Evolutionary conservation across 805 yeast genomes (phyloP), one percentile per base, ranked within the genome.

Genomic region (Pichia ethanolica): DNA sequence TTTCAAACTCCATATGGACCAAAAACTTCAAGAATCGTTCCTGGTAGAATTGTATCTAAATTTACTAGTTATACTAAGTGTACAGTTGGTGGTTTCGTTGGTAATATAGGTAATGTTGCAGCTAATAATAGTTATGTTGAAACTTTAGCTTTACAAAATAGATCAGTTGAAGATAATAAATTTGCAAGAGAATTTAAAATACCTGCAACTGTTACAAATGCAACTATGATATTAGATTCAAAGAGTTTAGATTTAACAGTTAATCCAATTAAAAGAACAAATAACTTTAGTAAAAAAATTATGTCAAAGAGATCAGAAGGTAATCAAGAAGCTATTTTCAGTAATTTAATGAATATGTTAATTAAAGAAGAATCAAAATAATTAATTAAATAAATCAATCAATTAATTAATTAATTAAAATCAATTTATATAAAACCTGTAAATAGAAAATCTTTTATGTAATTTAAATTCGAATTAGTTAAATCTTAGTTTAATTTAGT

Each of bases 1-100:
- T 62, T 70, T 50, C 84, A 80, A 62, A 72, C 85, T 5, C 93
- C 95, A 26, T 79, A 82, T 58, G 95, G 96, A 45, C 66, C 80
- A 27, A 69, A 75, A 43, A 66, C 73, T 49, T 65, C 68, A 11
- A 69, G 69, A 47, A 71, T 83, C 39, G 79, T 78, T 20, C 86
- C 89, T 13, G 95, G 91, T 51, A 79, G 96, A 71, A 67, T 79
- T 42, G 69, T 78, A 42, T 71, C 71, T 48, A 66, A 73, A 39
- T 66, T 70, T 53, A 71, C 64, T n/a, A 61, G 63, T 35, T 66
- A 66, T 44, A 57, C 66, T 53, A 61, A 68, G 51, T 75, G 77
- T 32, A 89, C 86, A 8, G 71, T 81, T 54, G 89, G 84, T 56
- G 86, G 72, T 39, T 68, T 68, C 43, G 47, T 52, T 30, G 50